phyloP scores from a whole-genome alignment of 1,284 basidiomycete species.

The Lignosus rhinocerotis region DNA sequence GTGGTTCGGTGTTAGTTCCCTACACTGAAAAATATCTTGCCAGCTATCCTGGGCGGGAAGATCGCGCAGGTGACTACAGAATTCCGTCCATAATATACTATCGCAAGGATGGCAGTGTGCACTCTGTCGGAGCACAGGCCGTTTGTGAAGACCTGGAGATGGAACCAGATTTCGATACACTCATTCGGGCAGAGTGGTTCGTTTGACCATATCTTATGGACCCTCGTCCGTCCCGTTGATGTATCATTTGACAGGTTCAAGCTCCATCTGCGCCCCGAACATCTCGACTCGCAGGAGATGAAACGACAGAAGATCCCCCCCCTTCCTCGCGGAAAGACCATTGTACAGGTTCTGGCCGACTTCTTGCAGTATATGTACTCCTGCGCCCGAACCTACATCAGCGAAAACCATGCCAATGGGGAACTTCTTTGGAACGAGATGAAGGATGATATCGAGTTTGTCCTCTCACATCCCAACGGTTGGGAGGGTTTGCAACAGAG shows the following conservation, averaged over 20 bases:
- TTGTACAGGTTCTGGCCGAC: slow-evolving; percentile 51
- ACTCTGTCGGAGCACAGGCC: slow-evolving; percentile 55
- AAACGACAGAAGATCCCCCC: slow-evolving; percentile 4
- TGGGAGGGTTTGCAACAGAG: slow-evolving; percentile 46
- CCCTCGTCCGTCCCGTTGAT: neutral
- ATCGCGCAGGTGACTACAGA: slow-evolving; percentile 42
- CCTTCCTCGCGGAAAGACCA: slow-evolving; percentile 43
- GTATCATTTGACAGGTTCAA: slow-evolving; percentile 50
- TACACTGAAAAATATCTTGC: neutral
- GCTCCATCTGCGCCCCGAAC: slow-evolving; percentile 46
- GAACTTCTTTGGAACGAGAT: slow-evolving; percentile 38
- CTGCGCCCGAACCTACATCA: slow-evolving; percentile 48
- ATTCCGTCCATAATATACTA: slow-evolving; percentile 60
- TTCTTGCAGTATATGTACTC: slow-evolving; percentile 50
- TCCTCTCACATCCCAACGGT: slow-evolving; percentile 46
- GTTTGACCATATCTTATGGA: neutral
- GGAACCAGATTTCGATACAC: slow-evolving; percentile 46
- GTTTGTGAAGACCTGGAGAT: slow-evolving; percentile 33
- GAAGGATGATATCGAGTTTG: slow-evolving; percentile 33
- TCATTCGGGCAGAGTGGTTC: slow-evolving; percentile 52
- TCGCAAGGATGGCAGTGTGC: slow-evolving; percentile 42
- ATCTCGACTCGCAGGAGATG: slow-evolving; percentile 26
- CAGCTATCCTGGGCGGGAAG: slow-evolving; percentile 45
- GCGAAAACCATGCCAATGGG: slow-evolving; percentile 47
- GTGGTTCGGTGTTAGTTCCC: neutral